Base-by-base conservation (phyloP, 1,139 yeast genomes). In the Hansenula sp. region DNA sequence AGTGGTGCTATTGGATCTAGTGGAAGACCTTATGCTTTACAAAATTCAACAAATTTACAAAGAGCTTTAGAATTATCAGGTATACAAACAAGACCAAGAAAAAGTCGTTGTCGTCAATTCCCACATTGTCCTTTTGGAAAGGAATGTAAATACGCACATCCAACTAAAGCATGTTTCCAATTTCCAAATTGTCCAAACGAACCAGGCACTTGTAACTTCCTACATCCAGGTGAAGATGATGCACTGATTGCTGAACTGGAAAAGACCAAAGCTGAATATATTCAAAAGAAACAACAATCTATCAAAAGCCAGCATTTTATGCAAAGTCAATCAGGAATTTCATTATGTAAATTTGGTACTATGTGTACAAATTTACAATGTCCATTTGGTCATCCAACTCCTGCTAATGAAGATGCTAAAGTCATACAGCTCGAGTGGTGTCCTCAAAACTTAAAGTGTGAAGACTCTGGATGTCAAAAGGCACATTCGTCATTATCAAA, bases 361-460 rank as follows among this genome's bases (percentile, higher is more conserved):
- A 65, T 78, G 40, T 88, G 96, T 62, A 70, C 84, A 25, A 85
- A 84, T 56, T 88, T 80, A 45, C 64, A 75, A 47, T 88, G 96
- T 66, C 88, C 89, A 21, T 87, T 82, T 66, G 96, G 90, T 24
- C 96, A 88, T 57, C 96, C 96, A 36, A 86, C 96, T 1, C 94
- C 95, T 1, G 85, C 88, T 14, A 86, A 84, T 60, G 77, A 74
- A 44, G 77, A 75, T 44, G 88, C 89, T 20, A 78, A 79, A 52
- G 87, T 88, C 29, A 68, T 75, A 20, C 73, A 74, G 18, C 66
- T 79, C 42, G 82, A 79, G 49, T 86, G 95, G 95, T 88, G 96
- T 66, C 68, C 80, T 22, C 77, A 70, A 37, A 88, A 86, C 46
- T 73, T 81, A 48, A 62, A 65, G 25, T 88, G 96, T 66, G 55